Conservation (phyloP, 2,329 filamentous ascomycete genomes). For the Aureobasidium sp. region DNA sequence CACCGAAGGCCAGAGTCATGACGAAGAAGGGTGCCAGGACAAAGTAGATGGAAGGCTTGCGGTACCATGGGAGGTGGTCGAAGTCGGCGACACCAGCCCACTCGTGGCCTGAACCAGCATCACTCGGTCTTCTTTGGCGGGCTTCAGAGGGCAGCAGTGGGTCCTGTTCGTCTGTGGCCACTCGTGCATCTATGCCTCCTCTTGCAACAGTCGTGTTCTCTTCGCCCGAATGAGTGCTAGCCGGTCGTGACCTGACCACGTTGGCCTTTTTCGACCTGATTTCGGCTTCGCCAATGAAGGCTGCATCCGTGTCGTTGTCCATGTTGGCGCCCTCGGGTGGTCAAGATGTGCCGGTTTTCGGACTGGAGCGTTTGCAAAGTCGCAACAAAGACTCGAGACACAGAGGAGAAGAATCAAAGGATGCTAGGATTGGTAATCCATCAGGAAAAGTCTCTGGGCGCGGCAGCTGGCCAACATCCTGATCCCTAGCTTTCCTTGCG, state of each 20-base stretch:
- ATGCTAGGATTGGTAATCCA: conserved; percentile 11
- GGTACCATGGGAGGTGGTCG: conserved; percentile 55
- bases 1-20: conserved; percentile 80
- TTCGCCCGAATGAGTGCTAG: conserved; percentile 9
- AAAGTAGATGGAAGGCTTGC: conserved; percentile 67
- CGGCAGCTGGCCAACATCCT: conserved; percentile 3
- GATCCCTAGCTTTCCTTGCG: background rate
- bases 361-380: background rate
- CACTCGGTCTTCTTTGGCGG: conserved; percentile 17
- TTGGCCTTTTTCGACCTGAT: conserved; percentile 21
- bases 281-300: conserved; percentile 28
- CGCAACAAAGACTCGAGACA: background rate
- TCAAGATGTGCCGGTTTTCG: background rate
- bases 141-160: conserved; percentile 21
- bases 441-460: background rate
- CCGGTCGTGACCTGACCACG: background rate
- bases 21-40: conserved; percentile 72
- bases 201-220: conserved; percentile 16
- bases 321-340: conserved; percentile 1
- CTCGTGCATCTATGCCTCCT: conserved; percentile 17
- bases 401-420: background rate
- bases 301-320: conserved; percentile 26
- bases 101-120: conserved; percentile 20
- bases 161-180: conserved; percentile 16
- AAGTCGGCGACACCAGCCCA: conserved; percentile 44